Evolutionary conservation across 2,329 filamentous ascomycete species (phyloP), one percentile per base, ranked within the genome.

Genomic region (Lasiodiplodia theobromae): DNA sequence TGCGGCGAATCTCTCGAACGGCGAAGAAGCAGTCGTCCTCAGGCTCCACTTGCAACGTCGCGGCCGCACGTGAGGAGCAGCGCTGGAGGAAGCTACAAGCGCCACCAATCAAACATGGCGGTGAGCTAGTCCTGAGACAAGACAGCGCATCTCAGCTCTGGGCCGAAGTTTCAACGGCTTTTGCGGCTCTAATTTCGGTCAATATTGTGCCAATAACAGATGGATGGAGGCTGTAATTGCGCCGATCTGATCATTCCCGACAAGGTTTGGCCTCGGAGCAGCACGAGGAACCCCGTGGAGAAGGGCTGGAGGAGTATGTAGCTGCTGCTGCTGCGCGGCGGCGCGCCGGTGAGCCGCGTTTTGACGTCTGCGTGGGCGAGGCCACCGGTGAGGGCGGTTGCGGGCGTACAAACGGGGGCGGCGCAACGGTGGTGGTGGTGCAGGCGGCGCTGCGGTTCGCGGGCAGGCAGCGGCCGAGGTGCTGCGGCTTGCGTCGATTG

Each of bases 181-280:
- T 64, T 64, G 60, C 60, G 60, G 60, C 60, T 64, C 60, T 64
- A 64, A 64, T 64, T 52, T 64, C 60, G 60, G 60, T 64, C 60
- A 64, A 64, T 64, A 64, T 51, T 52, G 60, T 52, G 47, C 60
- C 44, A 64, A 63, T 63, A 49, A 49, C 58, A 63, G 58, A 63
- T 44, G 58, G 28, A 37, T 25, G n/a, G 60, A 38, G 60, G 60
- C 28, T n/a, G 47, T 64, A 64, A 64, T 64, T 64, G 47, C 60
- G 60, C 60, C 60, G 60, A 64, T 64, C 60, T 5, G 60, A 64
- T 64, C 60, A 64, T 64, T 38, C 60, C 60, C 38, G 38, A 18
- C 60, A 53, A 52, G 60, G 60, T 52, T 64, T 64, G 60, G 60
- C 44, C 28, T 28, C 60, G 31, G 60, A n/a, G 40, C 40, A 21